phyloP scores from a whole-genome alignment of 148 eudicot species.

The Heliosperma pusillum region DNA sequence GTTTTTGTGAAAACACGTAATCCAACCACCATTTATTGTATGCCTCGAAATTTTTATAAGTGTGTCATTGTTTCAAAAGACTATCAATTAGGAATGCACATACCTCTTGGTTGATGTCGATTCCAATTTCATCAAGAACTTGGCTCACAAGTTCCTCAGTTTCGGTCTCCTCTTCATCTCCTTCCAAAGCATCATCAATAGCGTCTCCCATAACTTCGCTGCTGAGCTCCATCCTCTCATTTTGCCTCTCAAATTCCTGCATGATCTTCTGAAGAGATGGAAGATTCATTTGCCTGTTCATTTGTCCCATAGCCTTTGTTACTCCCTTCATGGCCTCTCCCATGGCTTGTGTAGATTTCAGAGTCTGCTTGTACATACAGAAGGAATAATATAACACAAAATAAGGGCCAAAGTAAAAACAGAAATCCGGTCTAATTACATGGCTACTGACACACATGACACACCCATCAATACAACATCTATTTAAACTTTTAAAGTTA shows the following conservation, averaged over 20 bases:
- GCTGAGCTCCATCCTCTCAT: conserved; percentile 92
- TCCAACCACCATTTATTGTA: no score
- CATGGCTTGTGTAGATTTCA: conserved; percentile 99
- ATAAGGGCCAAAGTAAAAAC: no score
- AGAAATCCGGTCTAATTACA: no score
- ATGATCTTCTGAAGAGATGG: conserved; percentile 88
- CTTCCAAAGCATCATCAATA: conserved; percentile 98
- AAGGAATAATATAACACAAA: background rate
- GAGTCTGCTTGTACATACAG: conserved; percentile 47
- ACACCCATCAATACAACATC: no score
- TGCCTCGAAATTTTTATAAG: no score
- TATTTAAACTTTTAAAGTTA: no score
- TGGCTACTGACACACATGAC: no score
- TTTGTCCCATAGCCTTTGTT: conserved; percentile 98
- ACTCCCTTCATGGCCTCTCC: conserved; percentile 99
- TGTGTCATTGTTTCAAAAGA: background rate
- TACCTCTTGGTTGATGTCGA: conserved; percentile 87
- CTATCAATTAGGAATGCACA: background rate
- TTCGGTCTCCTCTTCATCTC: conserved; percentile 96
- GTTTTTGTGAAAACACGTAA: no score
- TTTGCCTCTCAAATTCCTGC: conserved; percentile 98
- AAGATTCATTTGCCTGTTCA: conserved; percentile 98
- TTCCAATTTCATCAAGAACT: conserved; percentile 96
- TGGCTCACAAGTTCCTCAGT: conserved; percentile 92
- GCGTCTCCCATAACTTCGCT: conserved; percentile 97